Conservation (phyloP, 2,329 filamentous ascomycete genomes). For the Colletotrichum acutatum region DNA sequence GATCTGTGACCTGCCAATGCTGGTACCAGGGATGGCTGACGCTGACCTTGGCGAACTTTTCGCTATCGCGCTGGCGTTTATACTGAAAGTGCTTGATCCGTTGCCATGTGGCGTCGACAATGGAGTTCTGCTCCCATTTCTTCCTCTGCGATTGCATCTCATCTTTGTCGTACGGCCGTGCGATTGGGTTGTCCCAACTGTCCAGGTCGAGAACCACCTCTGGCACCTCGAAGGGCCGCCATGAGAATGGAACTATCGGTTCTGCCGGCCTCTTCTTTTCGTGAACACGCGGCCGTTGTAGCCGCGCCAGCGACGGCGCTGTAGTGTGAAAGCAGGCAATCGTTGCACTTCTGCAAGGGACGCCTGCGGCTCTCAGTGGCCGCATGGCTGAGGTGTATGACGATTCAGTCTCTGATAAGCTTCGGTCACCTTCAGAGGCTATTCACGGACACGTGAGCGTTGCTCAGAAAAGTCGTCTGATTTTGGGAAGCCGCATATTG, state of each 20-base stretch:
- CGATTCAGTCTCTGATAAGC: background rate
- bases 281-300: constrained; percentile 10
- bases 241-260: constrained; percentile 16
- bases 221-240: constrained; percentile 46
- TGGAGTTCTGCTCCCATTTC: constrained; percentile 43
- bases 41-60: constrained; percentile 27
- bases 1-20: constrained; percentile 51
- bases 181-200: constrained; percentile 54
- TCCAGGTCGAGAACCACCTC: constrained; percentile 63
- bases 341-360: background rate
- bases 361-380: background rate
- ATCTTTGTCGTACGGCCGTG: constrained; percentile 52
- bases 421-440: background rate
- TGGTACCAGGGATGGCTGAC: constrained; percentile 29
- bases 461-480: constrained; percentile 24
- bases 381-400: constrained; percentile 9
- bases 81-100: constrained; percentile 45
- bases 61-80: constrained; percentile 35
- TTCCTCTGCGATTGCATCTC: constrained; percentile 47
- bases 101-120: constrained; percentile 38
- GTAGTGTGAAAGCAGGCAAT: constrained; percentile 15
- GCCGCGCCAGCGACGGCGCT: background rate
- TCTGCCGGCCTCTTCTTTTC: constrained; percentile 17
- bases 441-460: constrained; percentile 6
- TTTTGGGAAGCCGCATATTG: constrained; percentile 23